phyloP scores from a whole-genome alignment of 2,329 filamentous ascomycete genomes.

The Botrytis tulipae region DNA sequence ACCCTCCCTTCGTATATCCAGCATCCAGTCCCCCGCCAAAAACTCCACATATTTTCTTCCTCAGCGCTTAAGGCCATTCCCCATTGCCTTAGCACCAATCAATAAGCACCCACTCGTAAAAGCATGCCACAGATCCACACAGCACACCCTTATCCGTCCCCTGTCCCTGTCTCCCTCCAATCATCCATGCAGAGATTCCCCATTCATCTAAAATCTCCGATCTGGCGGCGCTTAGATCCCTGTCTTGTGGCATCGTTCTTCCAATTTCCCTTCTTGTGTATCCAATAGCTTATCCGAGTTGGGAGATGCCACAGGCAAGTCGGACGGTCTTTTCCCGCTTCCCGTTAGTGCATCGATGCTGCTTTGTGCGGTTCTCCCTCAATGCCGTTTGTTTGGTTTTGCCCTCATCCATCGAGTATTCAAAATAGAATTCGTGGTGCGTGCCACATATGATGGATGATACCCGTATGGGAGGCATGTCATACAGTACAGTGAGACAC shows the following conservation, averaged over 20 bases:
- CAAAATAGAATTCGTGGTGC: not conserved
- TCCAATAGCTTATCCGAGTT: not conserved
- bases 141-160: not conserved
- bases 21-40: conserved; percentile 8
- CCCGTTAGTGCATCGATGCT: not conserved
- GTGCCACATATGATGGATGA: not conserved
- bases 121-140: not conserved
- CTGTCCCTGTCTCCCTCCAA: not conserved
- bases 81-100: not conserved
- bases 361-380: not conserved
- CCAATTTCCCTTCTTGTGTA: not conserved
- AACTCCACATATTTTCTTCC: not conserved
- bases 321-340: not conserved
- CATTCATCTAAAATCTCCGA: conserved; percentile 4
- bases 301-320: not conserved
- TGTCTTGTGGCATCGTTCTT: not conserved
- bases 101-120: not conserved
- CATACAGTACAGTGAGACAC: not conserved
- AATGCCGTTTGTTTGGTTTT: not conserved
- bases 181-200: not conserved
- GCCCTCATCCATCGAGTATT: not conserved
- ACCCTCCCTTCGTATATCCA: not conserved
- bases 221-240: conserved; percentile 19
- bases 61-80: conserved; percentile 14
- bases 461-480: not conserved